Base-by-base conservation (phyloP, 305 asterid genomes). In the Fraxinus sp. region DNA sequence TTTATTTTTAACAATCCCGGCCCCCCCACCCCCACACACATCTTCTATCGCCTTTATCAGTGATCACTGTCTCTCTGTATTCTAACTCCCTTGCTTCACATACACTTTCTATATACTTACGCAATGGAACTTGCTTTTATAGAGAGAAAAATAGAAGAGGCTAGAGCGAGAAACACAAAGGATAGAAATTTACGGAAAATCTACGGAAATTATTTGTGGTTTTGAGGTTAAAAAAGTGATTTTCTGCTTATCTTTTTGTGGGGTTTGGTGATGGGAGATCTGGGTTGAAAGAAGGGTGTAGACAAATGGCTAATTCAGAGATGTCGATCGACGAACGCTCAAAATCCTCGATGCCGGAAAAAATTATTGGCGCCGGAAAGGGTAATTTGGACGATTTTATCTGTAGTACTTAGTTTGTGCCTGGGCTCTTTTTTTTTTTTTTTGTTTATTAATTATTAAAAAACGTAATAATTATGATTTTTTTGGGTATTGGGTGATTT, bases 261-360 rank as follows among this genome's bases (percentile, higher is more conserved):
- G 83, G 76, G 39, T 75, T 75, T 76, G 80, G 86, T 64, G 86
- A 91, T 91, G 94, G 81, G 93, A 89, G 97, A 91, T 91, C 97
- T 91, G 91, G 75, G 84, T 52, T 76, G 46, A 43, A 78, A 82
- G 79, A 86, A 30, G 72, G 80, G 71, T 16, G 57, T 75, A 77
- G 64, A 22, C 76, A 80, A 83, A 93, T 95, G 98, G 83, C 88
- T 84, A 82, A 91, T 86, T 79, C 94, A 2, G 97, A 93, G 84
- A 90, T 83, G 14, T 86, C 85, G 89, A 86, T 86, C 87, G 86
- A 75, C 86, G 49, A 85, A 79, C 85, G 90, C 52, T 18, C 82
- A 22, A 80, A 89, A 79, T 85, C 81, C 82, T 77, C 79, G 77
- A 32, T 70, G 16, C 55, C 91, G 22, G 22, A 16, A 16, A 14